Base-by-base conservation (phyloP, 257 asterid genomes). In the Solanum paucissectum region DNA sequence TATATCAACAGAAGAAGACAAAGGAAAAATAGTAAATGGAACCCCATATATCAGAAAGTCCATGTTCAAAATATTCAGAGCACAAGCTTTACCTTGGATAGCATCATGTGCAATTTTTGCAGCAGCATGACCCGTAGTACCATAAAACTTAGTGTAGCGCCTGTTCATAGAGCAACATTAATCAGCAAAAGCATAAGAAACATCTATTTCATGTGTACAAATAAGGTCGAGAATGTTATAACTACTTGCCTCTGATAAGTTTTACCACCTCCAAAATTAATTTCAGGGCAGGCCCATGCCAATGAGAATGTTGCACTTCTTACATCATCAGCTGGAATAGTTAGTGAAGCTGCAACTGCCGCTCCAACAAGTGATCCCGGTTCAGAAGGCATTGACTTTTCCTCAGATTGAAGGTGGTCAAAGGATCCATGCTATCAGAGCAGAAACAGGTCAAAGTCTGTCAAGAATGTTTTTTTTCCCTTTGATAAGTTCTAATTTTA, bases 271-370 rank as follows among this genome's bases (percentile, higher is more conserved):
- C 83, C 85, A 89, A 96, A 97, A 89, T 85, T 92, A 73, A 97
- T 90, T 92, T 97, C 99, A 14, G 99, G 95, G 90, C 99, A 96
- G 85, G 95, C 96, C 99, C 99, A 97, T 83, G 96, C 94, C 91
- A 97, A 86, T 12, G 98, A 93, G 89, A 97, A 97, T 75, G 98
- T 92, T 77, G 94, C 95, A 32, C 94, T 94, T 83, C 87, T 90
- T 76, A 91, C 95, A 58, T 93, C 79, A 88, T 85, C 92, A 46
- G 98, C 93, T 79, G 98, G 98, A 91, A 97, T 88, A 76, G 94
- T 92, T 86, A 96, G 71, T 55, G 99, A 93, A 87, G 99, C 98
- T 86, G 99, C 97, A 89, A 97, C 88, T 62, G 99, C 99, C 18
- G 99, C 98, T 89, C 99, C 99, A 87, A 93, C 89, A 74, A 89